Conservation (phyloP, 495 filamentous ascomycete species). For the Aspergillus bridgeri region DNA sequence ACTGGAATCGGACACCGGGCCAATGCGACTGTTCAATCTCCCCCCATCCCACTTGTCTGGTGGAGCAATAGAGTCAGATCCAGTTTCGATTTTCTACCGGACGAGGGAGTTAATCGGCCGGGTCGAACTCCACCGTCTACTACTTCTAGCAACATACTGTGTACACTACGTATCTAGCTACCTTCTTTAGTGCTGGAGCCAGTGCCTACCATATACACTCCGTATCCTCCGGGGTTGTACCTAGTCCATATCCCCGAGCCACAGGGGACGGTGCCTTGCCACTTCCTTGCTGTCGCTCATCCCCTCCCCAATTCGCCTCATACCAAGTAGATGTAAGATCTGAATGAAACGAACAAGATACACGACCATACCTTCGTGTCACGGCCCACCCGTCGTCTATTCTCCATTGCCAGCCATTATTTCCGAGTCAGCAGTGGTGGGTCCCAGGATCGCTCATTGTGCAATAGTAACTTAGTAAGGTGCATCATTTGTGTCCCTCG, state of each 20-base stretch:
- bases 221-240: not conserved
- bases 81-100: not conserved
- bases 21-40: not conserved
- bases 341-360: not conserved
- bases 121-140: not conserved
- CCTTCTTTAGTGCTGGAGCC: not conserved
- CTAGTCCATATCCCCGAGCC: too few relatives aligned
- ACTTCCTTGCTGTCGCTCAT: not conserved
- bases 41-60: not conserved
- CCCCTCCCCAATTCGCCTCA: not conserved
- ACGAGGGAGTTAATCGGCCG: not conserved
- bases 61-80: not conserved
- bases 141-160: not conserved
- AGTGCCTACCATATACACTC: not conserved
- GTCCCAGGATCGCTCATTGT: not conserved
- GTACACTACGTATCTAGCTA: not conserved
- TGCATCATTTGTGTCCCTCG: not conserved
- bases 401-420: not conserved
- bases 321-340: not conserved
- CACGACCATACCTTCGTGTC: not conserved
- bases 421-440: not conserved
- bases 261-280: too few relatives aligned
- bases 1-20: not conserved
- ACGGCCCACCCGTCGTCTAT: not conserved
- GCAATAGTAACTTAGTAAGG: not conserved